Evolutionary conservation across 345 rosid genomes (phyloP).

Genomic region (Corchorus olitorius): DNA sequence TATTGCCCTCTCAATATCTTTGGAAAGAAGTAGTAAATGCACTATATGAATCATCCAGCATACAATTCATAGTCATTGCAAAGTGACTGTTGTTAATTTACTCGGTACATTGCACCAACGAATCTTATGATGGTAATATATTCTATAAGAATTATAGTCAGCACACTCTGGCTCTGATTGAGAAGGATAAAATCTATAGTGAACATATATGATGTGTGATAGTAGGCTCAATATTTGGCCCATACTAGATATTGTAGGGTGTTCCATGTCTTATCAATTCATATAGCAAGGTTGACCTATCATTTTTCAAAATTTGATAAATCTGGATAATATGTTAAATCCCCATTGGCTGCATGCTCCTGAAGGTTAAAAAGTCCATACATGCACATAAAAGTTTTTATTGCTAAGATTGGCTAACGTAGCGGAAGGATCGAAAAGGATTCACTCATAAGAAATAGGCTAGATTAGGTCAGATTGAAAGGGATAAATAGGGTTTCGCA

Average conservation of each 20-base stretch:
- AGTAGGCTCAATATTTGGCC: neutral
- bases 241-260: neutral
- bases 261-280: neutral
- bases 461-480: too few species aligned
- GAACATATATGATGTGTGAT: neutral
- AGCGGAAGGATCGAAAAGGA: too few species aligned
- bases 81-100: slow-evolving; percentile 3
- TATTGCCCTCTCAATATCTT: neutral
- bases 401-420: neutral
- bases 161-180: neutral
- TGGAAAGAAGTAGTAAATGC: slow-evolving; percentile 3
- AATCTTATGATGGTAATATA: neutral
- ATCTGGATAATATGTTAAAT: neutral
- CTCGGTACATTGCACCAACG: neutral
- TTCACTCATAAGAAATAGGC: too few species aligned
- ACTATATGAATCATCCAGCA: neutral
- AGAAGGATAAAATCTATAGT: neutral
- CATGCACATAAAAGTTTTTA: neutral
- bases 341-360: neutral
- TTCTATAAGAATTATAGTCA: neutral
- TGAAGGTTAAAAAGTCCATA: neutral
- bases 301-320: neutral
- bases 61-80: neutral
- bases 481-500: too few species aligned
- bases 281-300: neutral